These are phyloP conservation scores for Blastobotrys peoriensis DNA, from an alignment of 805 yeast genomes.

Conservation along the genomic window DNA sequence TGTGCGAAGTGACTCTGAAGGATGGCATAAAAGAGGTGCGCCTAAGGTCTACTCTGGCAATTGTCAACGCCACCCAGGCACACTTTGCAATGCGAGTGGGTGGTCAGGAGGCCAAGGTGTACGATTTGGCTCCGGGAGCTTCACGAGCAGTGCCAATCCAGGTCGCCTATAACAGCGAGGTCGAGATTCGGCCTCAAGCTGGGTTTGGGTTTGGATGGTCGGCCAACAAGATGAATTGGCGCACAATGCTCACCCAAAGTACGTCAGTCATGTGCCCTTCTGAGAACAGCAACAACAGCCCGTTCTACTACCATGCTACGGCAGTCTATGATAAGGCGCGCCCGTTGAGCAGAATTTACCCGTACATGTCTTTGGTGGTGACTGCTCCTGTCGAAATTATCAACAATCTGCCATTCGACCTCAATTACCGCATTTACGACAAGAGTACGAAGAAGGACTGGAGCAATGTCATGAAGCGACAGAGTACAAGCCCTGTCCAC, in stretches of 20 bases:
- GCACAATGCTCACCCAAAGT: conserved; percentile 43
- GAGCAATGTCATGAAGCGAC: conserved; percentile 55
- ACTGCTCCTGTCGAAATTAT: conserved; percentile 84
- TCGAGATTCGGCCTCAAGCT: conserved; percentile 59
- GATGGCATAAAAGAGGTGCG: conserved; percentile 72
- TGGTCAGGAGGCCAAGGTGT: conserved; percentile 23
- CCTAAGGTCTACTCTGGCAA: conserved; percentile 67
- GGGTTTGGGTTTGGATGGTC: conserved; percentile 65
- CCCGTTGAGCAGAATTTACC: conserved; percentile 69
- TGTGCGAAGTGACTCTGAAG: conserved; percentile 63
- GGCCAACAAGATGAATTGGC: conserved; percentile 58
- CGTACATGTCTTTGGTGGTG: conserved; percentile 70
- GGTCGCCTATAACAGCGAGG: conserved; percentile 49
- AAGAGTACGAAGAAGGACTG: conserved; percentile 64
- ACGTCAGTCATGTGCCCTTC: conserved; percentile 57
- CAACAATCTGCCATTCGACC: conserved; percentile 77
- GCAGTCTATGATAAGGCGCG: conserved; percentile 61
- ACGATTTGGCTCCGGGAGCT: conserved; percentile 47
- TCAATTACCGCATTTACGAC: conserved; percentile 70
- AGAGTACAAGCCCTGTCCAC: conserved; percentile 68
- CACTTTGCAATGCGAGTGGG: conserved; percentile 40
- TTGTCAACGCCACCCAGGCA: conserved; percentile 64
- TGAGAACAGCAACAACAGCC: conserved; percentile 28
- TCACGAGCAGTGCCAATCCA: conserved; percentile 70
- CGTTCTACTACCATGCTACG: conserved; percentile 66